Base-by-base conservation (phyloP, 108 stramenopile species). In the Pseudonitzschia multistriata region DNA sequence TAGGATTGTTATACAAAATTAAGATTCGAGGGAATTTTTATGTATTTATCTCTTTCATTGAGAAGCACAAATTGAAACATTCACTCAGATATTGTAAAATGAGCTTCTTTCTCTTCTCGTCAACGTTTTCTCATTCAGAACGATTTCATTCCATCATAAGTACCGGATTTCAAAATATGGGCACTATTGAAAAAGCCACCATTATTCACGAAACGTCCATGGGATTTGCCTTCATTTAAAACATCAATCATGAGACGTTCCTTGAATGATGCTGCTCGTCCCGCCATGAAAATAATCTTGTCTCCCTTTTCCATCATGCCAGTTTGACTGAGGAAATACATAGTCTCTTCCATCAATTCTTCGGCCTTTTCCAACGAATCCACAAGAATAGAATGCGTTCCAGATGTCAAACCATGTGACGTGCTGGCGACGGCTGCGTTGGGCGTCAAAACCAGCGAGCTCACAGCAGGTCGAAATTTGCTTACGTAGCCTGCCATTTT, bases 391-490 rank as follows among this genome's bases (percentile, higher is more conserved):
- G 79, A 55, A 55, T 67, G 72, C 53, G 65, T 53, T 1, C 88
- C 83, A 70, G 80, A 77, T 62, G 82, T 54, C 13, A 83, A 40
- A 22, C 88, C 88, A 74, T 76, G 79, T 25, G 75, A 74, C 71
- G 88, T 87, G 60, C 86, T 76, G 49, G 86, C 87, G 24, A 80
- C 83, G 0, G 49, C 60, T 11, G 64, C 64, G 48, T 74, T 73
- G 28, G 87, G 82, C 15, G 85, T 86, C 55, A 91, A 68, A 59
- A 91, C 91, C 53, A 95, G 63, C 48, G 98, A 70, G 24, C 92
- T 90, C 68, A 95, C 75, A 36, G 81, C 81, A 5, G 97, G 98
- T 59, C 97, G 79, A 75, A 86, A 91, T 78, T 91, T 91, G 68
- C 86, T 79, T 29, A 89, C 77, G 25, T 81, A 79, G 39, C 74